phyloP scores from a whole-genome alignment of 164 flowering plant species.

The Hamamelis virginiana region DNA sequence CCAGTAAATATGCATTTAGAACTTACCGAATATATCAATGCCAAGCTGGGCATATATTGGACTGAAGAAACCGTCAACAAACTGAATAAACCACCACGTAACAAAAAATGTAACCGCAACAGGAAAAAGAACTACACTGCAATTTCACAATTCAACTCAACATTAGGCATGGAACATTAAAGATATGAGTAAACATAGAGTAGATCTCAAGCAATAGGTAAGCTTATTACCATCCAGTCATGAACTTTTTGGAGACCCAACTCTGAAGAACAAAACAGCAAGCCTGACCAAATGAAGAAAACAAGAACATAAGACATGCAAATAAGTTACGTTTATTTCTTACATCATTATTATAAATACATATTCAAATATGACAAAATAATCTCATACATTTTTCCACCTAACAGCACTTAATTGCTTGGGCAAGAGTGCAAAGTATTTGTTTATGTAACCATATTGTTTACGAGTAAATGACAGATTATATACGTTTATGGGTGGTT shows the following conservation, averaged over 20 bases:
- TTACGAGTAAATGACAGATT: too few species aligned
- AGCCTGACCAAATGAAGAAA: slow-evolving; percentile 9
- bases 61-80: slow-evolving; percentile 91
- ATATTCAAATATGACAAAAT: too few species aligned
- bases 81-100: slow-evolving; percentile 58
- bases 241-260: slow-evolving; percentile 40
- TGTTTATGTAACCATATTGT: too few species aligned
- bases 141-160: not conserved
- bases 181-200: not conserved
- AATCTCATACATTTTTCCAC: too few species aligned
- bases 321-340: not conserved
- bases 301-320: not conserved
- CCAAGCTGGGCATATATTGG: slow-evolving; percentile 79
- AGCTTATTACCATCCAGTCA: slow-evolving; percentile 37
- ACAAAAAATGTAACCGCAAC: slow-evolving; percentile 50
- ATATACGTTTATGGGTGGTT: too few species aligned
- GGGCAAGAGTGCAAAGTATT: too few species aligned
- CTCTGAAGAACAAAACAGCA: slow-evolving; percentile 29
- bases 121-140: slow-evolving; percentile 69
- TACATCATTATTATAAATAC: too few species aligned
- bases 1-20: too few species aligned
- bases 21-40: slow-evolving; percentile 70
- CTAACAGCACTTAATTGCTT: too few species aligned
- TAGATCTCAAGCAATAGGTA: not conserved
- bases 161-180: not conserved